These are phyloP conservation scores for Phaffia rhodozyma DNA, from an alignment of 1,284 basidiomycete genomes.

Conservation along the genomic window DNA sequence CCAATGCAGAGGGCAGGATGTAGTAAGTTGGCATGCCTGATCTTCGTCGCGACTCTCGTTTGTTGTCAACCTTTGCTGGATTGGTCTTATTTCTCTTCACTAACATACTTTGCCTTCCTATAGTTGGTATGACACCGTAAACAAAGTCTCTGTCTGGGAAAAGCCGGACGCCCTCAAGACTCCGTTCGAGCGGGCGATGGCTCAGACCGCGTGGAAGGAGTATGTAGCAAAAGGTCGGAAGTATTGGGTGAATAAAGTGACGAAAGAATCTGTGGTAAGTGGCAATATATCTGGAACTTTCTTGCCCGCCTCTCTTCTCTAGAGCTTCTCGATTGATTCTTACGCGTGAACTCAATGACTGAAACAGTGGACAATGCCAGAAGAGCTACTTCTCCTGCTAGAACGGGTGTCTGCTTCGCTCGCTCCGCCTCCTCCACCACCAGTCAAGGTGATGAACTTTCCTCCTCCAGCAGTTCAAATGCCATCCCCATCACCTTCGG, in stretches of 20 bases:
- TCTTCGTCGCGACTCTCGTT: neutral
- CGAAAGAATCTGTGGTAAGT: constrained; percentile 35
- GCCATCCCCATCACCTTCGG: constrained; percentile 3
- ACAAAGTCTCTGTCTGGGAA: constrained; percentile 38
- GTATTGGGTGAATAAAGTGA: constrained; percentile 69
- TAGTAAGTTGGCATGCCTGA: constrained; percentile 3
- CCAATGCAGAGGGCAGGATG: constrained; percentile 11
- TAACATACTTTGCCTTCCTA: neutral
- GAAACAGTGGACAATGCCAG: constrained; percentile 77
- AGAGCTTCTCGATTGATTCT: neutral
- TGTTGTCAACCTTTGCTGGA: neutral
- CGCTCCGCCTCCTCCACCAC: constrained; percentile 21
- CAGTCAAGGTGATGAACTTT: neutral
- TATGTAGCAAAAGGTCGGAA: constrained; percentile 78
- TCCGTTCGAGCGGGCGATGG: constrained; percentile 62
- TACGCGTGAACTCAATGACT: neutral
- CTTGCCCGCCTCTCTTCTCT: neutral
- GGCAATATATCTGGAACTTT: neutral
- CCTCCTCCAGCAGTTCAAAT: neutral
- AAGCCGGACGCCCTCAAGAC: constrained; percentile 42
- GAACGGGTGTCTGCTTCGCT: constrained; percentile 70
- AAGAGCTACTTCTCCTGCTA: constrained; percentile 64
- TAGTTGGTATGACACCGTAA: constrained; percentile 34
- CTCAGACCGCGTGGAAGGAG: constrained; percentile 81
- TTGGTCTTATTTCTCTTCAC: neutral